phyloP scores from a whole-genome alignment of 129 eudicot species.

The Flaveria ramosissima region DNA sequence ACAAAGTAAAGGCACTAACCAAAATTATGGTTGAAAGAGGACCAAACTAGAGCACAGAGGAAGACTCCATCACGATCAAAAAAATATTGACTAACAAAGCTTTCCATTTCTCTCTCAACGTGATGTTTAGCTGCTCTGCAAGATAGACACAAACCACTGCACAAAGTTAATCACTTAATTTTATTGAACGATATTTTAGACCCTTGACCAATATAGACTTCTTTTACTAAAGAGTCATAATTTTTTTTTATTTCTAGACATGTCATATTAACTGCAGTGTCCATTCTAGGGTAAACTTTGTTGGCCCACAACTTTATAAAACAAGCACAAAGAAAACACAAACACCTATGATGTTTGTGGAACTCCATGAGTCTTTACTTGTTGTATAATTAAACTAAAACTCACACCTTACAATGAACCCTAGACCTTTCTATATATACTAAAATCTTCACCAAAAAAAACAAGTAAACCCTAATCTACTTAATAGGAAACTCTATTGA shows the following conservation, averaged over 20 bases:
- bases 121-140: conserved; percentile 72
- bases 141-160: conserved; percentile 92
- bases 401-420: too few species aligned
- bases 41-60: conserved; percentile 92
- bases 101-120: conserved; percentile 76
- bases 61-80: conserved; percentile 82
- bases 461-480: too few species aligned
- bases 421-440: too few species aligned
- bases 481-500: too few species aligned
- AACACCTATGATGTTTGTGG: too few species aligned
- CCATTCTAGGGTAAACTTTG: background rate
- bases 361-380: too few species aligned
- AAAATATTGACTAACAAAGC: conserved; percentile 88
- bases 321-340: too few species aligned
- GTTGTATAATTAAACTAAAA: too few species aligned
- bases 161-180: too few species aligned
- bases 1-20: conserved; percentile 45
- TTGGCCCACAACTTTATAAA: too few species aligned
- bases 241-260: background rate
- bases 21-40: conserved; percentile 80
- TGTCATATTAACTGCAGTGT: background rate
- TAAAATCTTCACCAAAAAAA: too few species aligned
- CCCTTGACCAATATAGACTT: background rate
- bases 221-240: background rate
- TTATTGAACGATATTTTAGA: background rate